Percentiles rank a stretch among this genome's conserved stretches.
These are phyloP conservation scores for Alternaria brassicicola DNA, from an alignment of 2,329 filamentous ascomycete genomes.

Conservation along the genomic window DNA sequence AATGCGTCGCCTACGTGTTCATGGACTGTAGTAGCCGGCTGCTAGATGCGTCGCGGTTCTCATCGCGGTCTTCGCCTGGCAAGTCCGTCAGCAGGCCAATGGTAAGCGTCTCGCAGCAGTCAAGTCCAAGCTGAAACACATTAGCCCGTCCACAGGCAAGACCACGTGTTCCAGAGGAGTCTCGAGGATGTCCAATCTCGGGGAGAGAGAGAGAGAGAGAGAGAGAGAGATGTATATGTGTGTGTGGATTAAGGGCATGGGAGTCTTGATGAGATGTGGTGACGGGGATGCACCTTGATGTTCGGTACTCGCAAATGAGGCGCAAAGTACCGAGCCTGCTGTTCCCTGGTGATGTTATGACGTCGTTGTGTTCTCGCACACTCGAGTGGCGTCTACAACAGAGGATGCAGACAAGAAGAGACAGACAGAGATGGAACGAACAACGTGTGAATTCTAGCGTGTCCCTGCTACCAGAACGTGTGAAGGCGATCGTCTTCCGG, in stretches of 20 bases:
- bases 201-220: too few species aligned
- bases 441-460: slow-evolving; percentile 8
- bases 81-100: background rate
- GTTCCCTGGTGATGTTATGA: slow-evolving; percentile 3
- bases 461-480: slow-evolving; percentile 4
- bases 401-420: background rate
- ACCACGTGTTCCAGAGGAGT: background rate
- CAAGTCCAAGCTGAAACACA: background rate
- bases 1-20: background rate
- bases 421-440: background rate
- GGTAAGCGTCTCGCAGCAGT: background rate
- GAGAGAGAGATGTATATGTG: too few species aligned
- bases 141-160: background rate
- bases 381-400: background rate
- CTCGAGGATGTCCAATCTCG: background rate
- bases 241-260: background rate
- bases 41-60: slow-evolving; percentile 1
- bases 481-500: slow-evolving; percentile 12
- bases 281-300: slow-evolving; percentile 7
- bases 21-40: background rate
- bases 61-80: background rate
- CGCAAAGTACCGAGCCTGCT: background rate
- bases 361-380: slow-evolving; percentile 9
- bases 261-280: background rate
- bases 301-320: slow-evolving; percentile 9